A percentile compares a stretch with the other conserved stretches of the same genome.
These are phyloP conservation scores for Clonostachys rhizophaga DNA, from an alignment of 2,329 filamentous ascomycete genomes.

Conservation along the genomic window DNA sequence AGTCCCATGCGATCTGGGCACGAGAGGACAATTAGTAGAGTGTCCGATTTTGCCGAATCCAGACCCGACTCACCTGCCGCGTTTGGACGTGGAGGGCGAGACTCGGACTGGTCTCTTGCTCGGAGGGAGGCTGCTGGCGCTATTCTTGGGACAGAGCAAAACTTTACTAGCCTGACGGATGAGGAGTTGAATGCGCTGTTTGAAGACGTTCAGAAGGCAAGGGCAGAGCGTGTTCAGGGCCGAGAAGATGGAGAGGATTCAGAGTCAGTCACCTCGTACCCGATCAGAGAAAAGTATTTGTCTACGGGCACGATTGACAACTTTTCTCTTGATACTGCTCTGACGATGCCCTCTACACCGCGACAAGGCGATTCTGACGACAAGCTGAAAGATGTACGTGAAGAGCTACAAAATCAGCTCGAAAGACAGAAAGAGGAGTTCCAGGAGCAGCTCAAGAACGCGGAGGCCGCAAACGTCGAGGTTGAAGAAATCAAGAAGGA, in stretches of 20 bases:
- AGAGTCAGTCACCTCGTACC: slow-evolving; percentile 85
- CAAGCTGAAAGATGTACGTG: slow-evolving; percentile 66
- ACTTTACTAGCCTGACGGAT: slow-evolving; percentile 83
- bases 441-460: slow-evolving; percentile 69
- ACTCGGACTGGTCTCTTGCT: slow-evolving; percentile 94
- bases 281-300: slow-evolving; percentile 89
- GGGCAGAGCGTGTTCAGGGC: slow-evolving; percentile 67
- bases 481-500: slow-evolving; percentile 80
- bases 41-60: slow-evolving; percentile 75
- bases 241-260: slow-evolving; percentile 84
- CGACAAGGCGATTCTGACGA: slow-evolving; percentile 74
- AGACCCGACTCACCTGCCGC: slow-evolving; percentile 77
- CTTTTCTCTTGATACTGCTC: slow-evolving; percentile 87
- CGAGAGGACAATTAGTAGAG: slow-evolving; percentile 75
- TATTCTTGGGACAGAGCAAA: slow-evolving; percentile 85
- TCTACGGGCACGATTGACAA: slow-evolving; percentile 94
- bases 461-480: slow-evolving; percentile 71
- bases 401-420: slow-evolving; percentile 79
- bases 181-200: slow-evolving; percentile 92
- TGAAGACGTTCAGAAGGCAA: slow-evolving; percentile 85
- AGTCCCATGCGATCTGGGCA: slow-evolving; percentile 66
- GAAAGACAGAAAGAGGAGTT: slow-evolving; percentile 83
- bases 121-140: slow-evolving; percentile 89
- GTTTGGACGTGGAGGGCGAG: slow-evolving; percentile 59
- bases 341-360: slow-evolving; percentile 93